Evolutionary conservation across 345 rosid species (phyloP), one percentile per base, ranked within the genome.

Genomic region (Salix exigua): DNA sequence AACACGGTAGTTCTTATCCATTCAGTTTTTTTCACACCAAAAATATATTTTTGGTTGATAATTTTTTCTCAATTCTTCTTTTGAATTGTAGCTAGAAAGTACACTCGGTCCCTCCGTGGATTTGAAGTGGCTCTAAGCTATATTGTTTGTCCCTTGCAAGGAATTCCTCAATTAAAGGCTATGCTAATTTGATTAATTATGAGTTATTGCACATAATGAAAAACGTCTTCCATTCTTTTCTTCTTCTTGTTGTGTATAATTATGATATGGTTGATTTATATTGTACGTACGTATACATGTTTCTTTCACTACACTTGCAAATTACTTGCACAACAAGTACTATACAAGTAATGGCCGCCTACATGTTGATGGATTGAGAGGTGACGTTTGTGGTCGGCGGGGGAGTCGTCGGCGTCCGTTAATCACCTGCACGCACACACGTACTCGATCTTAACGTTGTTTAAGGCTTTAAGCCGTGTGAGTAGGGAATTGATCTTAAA

Each of bases 381-480:
- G 75, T 75, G 77, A 73, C 76, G 71, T 5, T 18, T 26, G 66
- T 65, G 38, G 76, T 78, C 73, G 74, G 73, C 67, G 78, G 26
- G 70, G 72, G 73, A 12, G 44, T 21, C 17, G 38, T 61, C 55
- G 16, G 51, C 21, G 18, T 37, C 76, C 69, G 63, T 77, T 75
- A 73, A 75, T 77, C 69, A 70, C 37, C 77, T 61, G 61, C 65
- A 53, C 0, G 7, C 13, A 19, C 21, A 72, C 65, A 40, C 65
- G 58, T 65, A 75, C 75, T 77, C 50, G 11, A 4, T 10, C 76
- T 80, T 62, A 68, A 64, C 81, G 83, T 79, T 75, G 69, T 84
- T 79, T 75, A 78, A 83, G 87, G 85, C 90, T 84, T 79, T 75
- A 78, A 83, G 87, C 86, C 90, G 81, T 78, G 76, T 78, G 64